These are phyloP conservation scores for Phytophthora pisi DNA, from an alignment of 352 stramenopile genomes.

Conservation along the genomic window DNA sequence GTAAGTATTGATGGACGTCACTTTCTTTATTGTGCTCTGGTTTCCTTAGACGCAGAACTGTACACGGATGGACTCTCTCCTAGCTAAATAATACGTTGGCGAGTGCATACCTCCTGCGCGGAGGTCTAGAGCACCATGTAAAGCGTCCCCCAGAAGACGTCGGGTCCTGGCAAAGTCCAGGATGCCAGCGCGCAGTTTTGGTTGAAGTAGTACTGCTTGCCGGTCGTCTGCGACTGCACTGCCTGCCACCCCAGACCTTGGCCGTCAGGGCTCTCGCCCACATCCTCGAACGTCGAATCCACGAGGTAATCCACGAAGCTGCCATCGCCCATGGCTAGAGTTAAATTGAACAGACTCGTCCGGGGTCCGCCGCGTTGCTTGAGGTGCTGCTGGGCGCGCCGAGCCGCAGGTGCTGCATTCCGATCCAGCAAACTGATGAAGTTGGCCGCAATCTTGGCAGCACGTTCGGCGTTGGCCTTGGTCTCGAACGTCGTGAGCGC, in stretches of 20 bases:
- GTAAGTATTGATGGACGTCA: conserved; percentile 22
- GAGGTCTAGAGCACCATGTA: conserved; percentile 80
- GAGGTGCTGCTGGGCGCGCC: conserved; percentile 41
- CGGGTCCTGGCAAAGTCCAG: conserved; percentile 71
- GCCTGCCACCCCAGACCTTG: conserved; percentile 61
- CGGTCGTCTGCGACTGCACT: conserved; percentile 72
- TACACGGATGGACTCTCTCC: conserved; percentile 36
- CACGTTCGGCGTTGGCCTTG: conserved; percentile 61
- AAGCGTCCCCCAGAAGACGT: conserved; percentile 56
- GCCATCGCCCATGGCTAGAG: conserved; percentile 66
- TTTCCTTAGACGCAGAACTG: conserved; percentile 36
- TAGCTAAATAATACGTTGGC: conserved; percentile 54
- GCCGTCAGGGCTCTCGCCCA: conserved; percentile 47
- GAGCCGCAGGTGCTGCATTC: conserved; percentile 35
- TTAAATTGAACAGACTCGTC: conserved; percentile 58
- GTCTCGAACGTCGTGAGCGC: conserved; percentile 57
- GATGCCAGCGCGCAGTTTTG: conserved; percentile 73
- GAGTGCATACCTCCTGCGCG: conserved; percentile 7
- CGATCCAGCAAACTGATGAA: conserved; percentile 58
- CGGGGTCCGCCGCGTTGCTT: conserved; percentile 25
- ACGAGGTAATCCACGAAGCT: conserved; percentile 70
- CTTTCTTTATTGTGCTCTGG: conserved; percentile 37
- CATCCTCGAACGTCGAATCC: conserved; percentile 69
- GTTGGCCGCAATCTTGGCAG: conserved; percentile 60
- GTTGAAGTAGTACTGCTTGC: conserved; percentile 89